Evolutionary conservation across 164 flowering plant genomes (phyloP), one percentile per base, ranked within the genome.

Genomic region (Kalanchoe fedtschenkoi): DNA sequence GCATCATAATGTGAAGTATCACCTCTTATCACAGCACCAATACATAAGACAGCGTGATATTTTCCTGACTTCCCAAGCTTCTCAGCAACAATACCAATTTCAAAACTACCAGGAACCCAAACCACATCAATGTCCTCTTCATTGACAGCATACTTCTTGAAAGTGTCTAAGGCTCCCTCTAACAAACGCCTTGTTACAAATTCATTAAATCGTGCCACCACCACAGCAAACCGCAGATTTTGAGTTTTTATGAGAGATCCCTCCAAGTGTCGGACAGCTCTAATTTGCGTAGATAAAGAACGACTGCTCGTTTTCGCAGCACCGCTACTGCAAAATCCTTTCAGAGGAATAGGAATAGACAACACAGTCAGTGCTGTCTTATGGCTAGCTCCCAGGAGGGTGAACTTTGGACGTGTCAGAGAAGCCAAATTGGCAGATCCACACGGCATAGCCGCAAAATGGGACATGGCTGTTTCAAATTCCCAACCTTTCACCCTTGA

Each of bases 21-120:
- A 42, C 99, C 99, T 80, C 96, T 83, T 71, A 93, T 62, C 95
- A 95, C 99, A 64, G 99, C 99, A 35, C 99, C 99, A 65, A 95
- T 88, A 37, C 99, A 95, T 65, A 95, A 38, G 16, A 95, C 39
- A 24, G 96, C 87, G 43, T 87, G 72, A 77, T 91, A 95, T 58
- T 82, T 86, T 62, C 79, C 60, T 10, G 85, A 78, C 69, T 78
- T 88, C 61, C 97, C 99, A 35, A 95, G 91, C 74, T 67, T 81
- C 67, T 80, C 76, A 13, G 97, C 95, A 69, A 75, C 87, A 62
- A 86, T 65, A 54, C 89, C 93, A 64, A 91, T 83, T 73, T 95
- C 99, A 78, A 87, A 95, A 72, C 89, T 74, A 53, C 99, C 99
- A 61, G 99, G 99, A 72, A 95, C 99, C 99, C 99, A 95, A 19